Percentiles rank a stretch among this genome's conserved stretches.
Conservation (phyloP, 2,329 filamentous ascomycete genomes). For the Arthrobotrys iridis region DNA sequence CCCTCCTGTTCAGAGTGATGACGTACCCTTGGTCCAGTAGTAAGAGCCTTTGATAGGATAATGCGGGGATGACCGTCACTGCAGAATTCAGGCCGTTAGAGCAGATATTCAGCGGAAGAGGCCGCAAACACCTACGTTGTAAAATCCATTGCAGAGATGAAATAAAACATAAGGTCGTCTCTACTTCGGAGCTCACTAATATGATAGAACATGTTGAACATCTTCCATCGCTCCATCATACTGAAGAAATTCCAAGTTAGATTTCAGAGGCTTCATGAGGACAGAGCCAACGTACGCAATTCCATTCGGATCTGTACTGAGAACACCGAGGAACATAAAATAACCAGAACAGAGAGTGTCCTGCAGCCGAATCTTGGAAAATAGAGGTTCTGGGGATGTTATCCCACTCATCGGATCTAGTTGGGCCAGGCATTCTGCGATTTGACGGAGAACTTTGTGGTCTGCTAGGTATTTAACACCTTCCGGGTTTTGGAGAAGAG, state of each 20-base stretch:
- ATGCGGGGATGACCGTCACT: slow-evolving; percentile 81
- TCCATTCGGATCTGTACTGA: slow-evolving; percentile 84
- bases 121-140: slow-evolving; percentile 68
- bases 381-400: slow-evolving; percentile 86
- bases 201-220: slow-evolving; percentile 99
- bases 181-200: slow-evolving; percentile 91
- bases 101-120: not conserved
- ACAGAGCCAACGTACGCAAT: slow-evolving; percentile 65
- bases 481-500: slow-evolving; percentile 83
- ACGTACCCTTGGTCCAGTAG: slow-evolving; percentile 79
- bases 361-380: slow-evolving; percentile 82
- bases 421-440: slow-evolving; percentile 94
- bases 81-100: slow-evolving; percentile 57
- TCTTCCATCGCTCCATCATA: slow-evolving; percentile 94
- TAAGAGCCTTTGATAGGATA: slow-evolving; percentile 91
- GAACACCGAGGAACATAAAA: slow-evolving; percentile 78
- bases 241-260: slow-evolving; percentile 32
- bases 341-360: slow-evolving; percentile 85
- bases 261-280: not conserved
- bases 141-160: slow-evolving; percentile 93
- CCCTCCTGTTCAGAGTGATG: too few species aligned
- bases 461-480: slow-evolving; percentile 86
- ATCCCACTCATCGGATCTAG: slow-evolving; percentile 76
- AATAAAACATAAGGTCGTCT: slow-evolving; percentile 86
- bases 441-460: slow-evolving; percentile 90